These are phyloP conservation scores for Bryum argenteum DNA, from an alignment of 225 moss, liverwort and hornwort genomes.

Conservation along the genomic window DNA sequence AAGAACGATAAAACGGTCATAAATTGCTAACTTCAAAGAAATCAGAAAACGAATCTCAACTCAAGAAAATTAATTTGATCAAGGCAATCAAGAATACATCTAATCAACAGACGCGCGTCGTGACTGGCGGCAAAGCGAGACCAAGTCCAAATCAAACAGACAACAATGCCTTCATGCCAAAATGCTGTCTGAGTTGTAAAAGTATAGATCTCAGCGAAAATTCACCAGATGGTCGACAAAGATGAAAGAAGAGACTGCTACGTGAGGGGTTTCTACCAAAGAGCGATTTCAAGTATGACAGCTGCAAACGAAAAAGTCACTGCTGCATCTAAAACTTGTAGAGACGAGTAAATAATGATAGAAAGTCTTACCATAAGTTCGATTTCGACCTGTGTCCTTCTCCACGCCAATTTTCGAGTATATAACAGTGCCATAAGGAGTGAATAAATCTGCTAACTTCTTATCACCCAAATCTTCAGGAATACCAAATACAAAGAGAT, in stretches of 20 bases:
- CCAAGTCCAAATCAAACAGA: constrained; percentile 11
- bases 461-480: constrained; percentile 74
- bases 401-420: constrained; percentile 72
- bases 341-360: neutral
- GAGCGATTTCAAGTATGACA: constrained; percentile 14
- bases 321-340: constrained; percentile 5
- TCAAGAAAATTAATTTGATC: neutral
- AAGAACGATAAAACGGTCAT: neutral
- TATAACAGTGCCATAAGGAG: constrained; percentile 61
- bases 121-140: constrained; percentile 3
- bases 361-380: constrained; percentile 56
- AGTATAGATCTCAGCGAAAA: constrained; percentile 14
- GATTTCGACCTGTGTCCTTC: constrained; percentile 69
- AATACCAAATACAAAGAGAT: constrained; percentile 69
- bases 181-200: neutral
- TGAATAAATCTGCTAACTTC: constrained; percentile 65
- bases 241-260: neutral
- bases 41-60: constrained; percentile 8
- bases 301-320: constrained; percentile 4
- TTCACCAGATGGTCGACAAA: constrained; percentile 14
- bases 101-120: neutral
- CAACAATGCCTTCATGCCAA: neutral
- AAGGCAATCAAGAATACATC: neutral
- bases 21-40: neutral
- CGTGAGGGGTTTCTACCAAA: neutral